phyloP scores from a whole-genome alignment of 345 rosid genomes.

The Ceriops zippeliana region DNA sequence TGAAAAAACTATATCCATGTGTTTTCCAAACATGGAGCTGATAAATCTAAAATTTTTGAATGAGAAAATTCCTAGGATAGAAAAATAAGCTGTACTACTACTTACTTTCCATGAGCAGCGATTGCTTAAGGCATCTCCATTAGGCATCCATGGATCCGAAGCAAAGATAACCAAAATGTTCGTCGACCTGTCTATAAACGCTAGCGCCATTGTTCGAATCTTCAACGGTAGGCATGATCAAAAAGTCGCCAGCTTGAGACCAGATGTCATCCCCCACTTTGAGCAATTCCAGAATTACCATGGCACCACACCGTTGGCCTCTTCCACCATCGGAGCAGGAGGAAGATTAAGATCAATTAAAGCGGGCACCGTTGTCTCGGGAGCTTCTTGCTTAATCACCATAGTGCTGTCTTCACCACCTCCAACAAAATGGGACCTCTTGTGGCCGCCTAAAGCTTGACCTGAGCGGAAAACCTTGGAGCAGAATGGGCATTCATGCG shows the following conservation, averaged over 20 bases:
- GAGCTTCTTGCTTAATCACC: slow-evolving; percentile 45
- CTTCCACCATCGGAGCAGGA: slow-evolving; percentile 55
- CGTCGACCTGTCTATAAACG: slow-evolving; percentile 41
- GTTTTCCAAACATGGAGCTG: slow-evolving; percentile 3
- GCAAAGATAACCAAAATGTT: slow-evolving; percentile 23
- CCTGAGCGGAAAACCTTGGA: slow-evolving; percentile 81
- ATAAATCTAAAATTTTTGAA: slow-evolving; percentile 5
- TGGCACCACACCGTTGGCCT: slow-evolving; percentile 31
- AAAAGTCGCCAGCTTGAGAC: slow-evolving; percentile 8
- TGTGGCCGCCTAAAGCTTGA: slow-evolving; percentile 93
- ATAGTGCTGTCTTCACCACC: slow-evolving; percentile 47
- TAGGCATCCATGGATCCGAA: slow-evolving; percentile 31
- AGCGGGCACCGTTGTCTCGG: slow-evolving; percentile 36
- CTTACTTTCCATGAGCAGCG: slow-evolving; percentile 24
- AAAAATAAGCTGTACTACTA: slow-evolving; percentile 12
- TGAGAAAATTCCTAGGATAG: background rate
- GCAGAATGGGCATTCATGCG: slow-evolving; percentile 86
- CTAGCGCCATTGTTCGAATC: slow-evolving; percentile 17
- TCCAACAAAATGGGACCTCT: slow-evolving; percentile 87
- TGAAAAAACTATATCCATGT: background rate
- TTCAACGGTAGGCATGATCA: slow-evolving; percentile 19
- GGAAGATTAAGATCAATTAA: slow-evolving; percentile 90
- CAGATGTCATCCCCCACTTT: slow-evolving; percentile 4
- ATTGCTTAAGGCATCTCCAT: slow-evolving; percentile 28
- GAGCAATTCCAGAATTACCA: slow-evolving; percentile 28